These are phyloP conservation scores for Myxozyma geophila DNA, from an alignment of 805 yeast genomes.

Conservation along the genomic window DNA sequence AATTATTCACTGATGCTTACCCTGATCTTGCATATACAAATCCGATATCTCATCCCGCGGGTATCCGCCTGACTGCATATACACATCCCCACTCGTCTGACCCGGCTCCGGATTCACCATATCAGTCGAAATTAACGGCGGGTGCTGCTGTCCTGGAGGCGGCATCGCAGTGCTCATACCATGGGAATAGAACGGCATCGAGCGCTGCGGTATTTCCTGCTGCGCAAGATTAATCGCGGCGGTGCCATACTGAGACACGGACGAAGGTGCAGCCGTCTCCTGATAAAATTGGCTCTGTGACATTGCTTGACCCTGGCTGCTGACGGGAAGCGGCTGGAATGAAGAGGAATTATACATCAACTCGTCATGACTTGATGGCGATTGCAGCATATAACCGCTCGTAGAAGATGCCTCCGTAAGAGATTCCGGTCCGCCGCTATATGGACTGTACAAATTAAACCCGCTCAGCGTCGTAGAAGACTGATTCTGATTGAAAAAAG, in stretches of 20 bases:
- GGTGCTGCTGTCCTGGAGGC: background rate
- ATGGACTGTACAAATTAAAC: slow-evolving; percentile 2
- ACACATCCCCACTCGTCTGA: background rate
- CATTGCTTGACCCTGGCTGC: background rate
- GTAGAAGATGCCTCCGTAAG: slow-evolving; percentile 1
- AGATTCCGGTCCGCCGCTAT: background rate
- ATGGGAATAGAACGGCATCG: background rate
- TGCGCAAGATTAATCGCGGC: background rate
- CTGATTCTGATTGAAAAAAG: background rate
- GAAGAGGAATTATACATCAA: background rate
- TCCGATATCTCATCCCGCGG: background rate
- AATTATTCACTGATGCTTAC: background rate
- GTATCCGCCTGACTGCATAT: slow-evolving; percentile 2
- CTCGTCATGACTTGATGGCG: background rate
- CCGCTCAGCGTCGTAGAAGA: background rate
- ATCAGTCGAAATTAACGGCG: background rate
- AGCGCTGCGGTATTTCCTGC: background rate
- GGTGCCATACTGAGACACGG: no score
- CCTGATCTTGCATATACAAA: background rate
- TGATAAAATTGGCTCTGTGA: background rate
- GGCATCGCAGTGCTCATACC: background rate
- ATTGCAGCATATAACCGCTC: slow-evolving; percentile 4
- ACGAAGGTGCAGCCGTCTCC: background rate
- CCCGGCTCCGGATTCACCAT: background rate
- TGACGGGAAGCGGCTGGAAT: background rate